A percentile compares a stretch with the other conserved stretches of the same genome.
phyloP scores from a whole-genome alignment of 345 rosid genomes.

The Psidium friedrichsthalianum region DNA sequence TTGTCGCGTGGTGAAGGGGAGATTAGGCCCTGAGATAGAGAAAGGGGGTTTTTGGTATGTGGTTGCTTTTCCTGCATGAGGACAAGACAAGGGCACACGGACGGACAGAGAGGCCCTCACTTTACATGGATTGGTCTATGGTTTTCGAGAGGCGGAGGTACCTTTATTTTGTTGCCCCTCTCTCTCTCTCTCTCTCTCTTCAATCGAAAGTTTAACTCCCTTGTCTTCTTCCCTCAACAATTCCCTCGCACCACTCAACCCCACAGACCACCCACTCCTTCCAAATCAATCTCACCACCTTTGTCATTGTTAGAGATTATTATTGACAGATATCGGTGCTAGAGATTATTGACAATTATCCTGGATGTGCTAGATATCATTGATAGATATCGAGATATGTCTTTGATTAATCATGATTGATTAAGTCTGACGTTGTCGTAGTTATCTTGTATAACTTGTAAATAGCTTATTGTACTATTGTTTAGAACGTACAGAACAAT shows the following conservation, averaged over 20 bases:
- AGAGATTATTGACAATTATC: too few species aligned
- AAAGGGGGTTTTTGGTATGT: slow-evolving; percentile 1
- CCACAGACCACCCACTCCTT: not conserved
- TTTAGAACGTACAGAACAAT: too few species aligned
- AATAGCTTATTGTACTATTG: too few species aligned
- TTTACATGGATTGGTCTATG: not conserved
- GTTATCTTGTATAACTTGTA: too few species aligned
- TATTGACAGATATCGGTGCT: too few species aligned
- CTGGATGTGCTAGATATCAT: too few species aligned
- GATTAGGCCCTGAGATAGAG: not conserved
- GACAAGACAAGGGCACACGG: slow-evolving; percentile 54
- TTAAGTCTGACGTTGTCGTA: too few species aligned
- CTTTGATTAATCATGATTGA: too few species aligned
- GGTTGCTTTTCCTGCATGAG: slow-evolving; percentile 29
- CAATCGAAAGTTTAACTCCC: not conserved
- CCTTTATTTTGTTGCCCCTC: not conserved
- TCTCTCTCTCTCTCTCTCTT: not conserved
- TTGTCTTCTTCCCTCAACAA: slow-evolving; percentile 22
- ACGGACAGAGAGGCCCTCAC: not conserved
- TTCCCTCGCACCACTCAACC: not conserved
- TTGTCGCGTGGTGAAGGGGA: slow-evolving; percentile 7
- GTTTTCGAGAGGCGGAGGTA: not conserved
- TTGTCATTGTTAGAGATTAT: not conserved
- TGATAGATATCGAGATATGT: too few species aligned
- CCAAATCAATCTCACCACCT: not conserved